phyloP scores from a whole-genome alignment of 2,329 filamentous ascomycete species.

The Hymenoscyphus repandus region DNA sequence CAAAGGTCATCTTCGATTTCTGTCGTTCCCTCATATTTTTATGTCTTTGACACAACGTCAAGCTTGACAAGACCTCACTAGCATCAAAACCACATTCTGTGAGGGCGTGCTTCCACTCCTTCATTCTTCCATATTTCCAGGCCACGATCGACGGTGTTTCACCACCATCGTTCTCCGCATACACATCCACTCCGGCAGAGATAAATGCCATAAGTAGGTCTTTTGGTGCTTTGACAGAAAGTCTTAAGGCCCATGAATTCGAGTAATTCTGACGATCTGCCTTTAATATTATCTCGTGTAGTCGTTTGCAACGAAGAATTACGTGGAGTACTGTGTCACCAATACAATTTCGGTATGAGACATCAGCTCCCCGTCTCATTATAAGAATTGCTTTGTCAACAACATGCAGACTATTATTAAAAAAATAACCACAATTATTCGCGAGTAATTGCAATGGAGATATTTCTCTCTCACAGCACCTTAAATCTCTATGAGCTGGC shows the following conservation, averaged over 20 bases:
- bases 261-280: neutral
- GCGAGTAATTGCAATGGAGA: conserved; percentile 8
- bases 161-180: conserved; percentile 11
- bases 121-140: neutral
- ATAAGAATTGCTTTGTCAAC: conserved; percentile 19
- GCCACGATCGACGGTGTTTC: conserved; percentile 12
- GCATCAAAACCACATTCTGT: conserved; percentile 12
- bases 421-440: conserved; percentile 4
- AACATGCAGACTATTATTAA: neutral
- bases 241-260: neutral
- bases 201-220: conserved; percentile 16
- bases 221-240: conserved; percentile 7
- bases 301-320: conserved; percentile 2
- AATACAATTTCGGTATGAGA: conserved; percentile 3
- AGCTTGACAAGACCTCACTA: conserved; percentile 6
- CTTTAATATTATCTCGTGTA: neutral
- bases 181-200: conserved; percentile 16
- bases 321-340: conserved; percentile 16
- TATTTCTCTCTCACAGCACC: neutral
- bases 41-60: neutral
- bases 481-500: neutral
- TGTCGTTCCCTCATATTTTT: conserved; percentile 3
- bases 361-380: conserved; percentile 8
- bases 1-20: conserved; percentile 9
- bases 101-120: conserved; percentile 18